Percentiles rank a stretch among this genome's conserved stretches.
Evolutionary conservation across 2,329 filamentous ascomycete species (phyloP).

Genomic region (Cladosporium austrohemisphaericum): DNA sequence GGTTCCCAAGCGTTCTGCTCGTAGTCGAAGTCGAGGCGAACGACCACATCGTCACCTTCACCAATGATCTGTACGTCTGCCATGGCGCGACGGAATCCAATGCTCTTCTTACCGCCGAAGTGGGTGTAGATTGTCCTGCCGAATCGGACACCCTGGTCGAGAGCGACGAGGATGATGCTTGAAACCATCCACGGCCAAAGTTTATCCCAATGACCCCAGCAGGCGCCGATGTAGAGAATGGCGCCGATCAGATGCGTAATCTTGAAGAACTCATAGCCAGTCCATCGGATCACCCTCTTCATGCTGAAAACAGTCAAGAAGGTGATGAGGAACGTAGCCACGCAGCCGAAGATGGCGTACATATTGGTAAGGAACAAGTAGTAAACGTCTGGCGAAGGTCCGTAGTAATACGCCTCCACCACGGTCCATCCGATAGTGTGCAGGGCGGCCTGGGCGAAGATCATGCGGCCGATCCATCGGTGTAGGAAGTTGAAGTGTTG

Average conservation of each 20-base stretch:
- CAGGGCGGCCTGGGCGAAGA: conserved; percentile 62
- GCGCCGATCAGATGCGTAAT: conserved; percentile 71
- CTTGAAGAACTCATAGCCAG: conserved; percentile 74
- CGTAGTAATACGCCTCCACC: conserved; percentile 63
- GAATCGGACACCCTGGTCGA: conserved; percentile 60
- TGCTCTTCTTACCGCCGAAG: conserved; percentile 23
- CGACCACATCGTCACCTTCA: conserved; percentile 32
- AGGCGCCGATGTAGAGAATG: conserved; percentile 69
- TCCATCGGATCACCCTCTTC: conserved; percentile 57
- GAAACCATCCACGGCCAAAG: conserved; percentile 67
- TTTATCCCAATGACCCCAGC: conserved; percentile 70
- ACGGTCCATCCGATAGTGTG: conserved; percentile 71
- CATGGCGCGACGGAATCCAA: conserved; percentile 54
- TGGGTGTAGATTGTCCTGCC: conserved; percentile 60
- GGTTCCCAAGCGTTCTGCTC: conserved; percentile 58
- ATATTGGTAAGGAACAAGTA: conserved; percentile 56
- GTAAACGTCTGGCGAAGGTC: conserved; percentile 63
- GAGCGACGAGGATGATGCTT: conserved; percentile 59
- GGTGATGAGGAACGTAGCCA: conserved; percentile 62
- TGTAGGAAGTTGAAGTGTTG: conserved; percentile 76
- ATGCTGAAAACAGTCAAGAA: conserved; percentile 60
- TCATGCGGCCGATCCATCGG: conserved; percentile 71
- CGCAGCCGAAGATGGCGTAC: conserved; percentile 71
- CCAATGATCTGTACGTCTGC: conserved; percentile 32
- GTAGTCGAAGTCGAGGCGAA: conserved; percentile 63